Evolutionary conservation across 176 grass and related monocot species (phyloP), one percentile per base, ranked within the genome.

Genomic region (Saccharum officinarum): DNA sequence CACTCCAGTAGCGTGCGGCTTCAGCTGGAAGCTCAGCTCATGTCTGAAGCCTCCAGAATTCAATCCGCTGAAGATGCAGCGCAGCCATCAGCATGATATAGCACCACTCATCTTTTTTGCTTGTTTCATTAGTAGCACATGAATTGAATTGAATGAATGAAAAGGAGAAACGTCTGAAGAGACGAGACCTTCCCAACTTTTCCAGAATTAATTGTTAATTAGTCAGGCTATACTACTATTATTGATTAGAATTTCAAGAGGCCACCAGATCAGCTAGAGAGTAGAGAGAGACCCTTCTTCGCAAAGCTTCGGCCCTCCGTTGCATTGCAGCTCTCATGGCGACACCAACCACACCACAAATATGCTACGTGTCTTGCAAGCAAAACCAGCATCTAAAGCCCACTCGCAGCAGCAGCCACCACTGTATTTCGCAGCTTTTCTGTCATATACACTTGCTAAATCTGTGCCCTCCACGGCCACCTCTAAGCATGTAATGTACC

Each of bases 301-400:
- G 1, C 69, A 84, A 97, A 97, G 95, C 84, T 91, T 90, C 82
- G 89, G 76, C 67, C 67, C 62, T 88, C 78, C 22, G 64, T 42
- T 82, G 49, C 76, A 88, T 42, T 84, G 59, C 76, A 89, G 80
- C 84, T 85, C 88, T 86, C 84, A 90, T 93, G 81, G 86, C 73
- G 47, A 78, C 91, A 95, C 87, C 95, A 77, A 93, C 91, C 87
- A 92, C 73, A 80, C 70, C 87, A 90, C 73, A 80, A 67, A 85
- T 87, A 61, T 85, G 77, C 87, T 93, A 88, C 93, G 91, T 98
- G 93, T 92, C 95, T 98, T 95, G 87, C 83, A 98, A 91, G 95
- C 95, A 98, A 98, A 92, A 92, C 89, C 75, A 84, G 78, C 91
- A 90, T 91, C 92, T 81, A 95, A 90, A 87, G 82, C 95, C 95